Percentiles rank a stretch among this genome's conserved stretches.
These are phyloP conservation scores for Cucumis melo DNA, from an alignment of 306 rosid genomes.

Conservation along the genomic window DNA sequence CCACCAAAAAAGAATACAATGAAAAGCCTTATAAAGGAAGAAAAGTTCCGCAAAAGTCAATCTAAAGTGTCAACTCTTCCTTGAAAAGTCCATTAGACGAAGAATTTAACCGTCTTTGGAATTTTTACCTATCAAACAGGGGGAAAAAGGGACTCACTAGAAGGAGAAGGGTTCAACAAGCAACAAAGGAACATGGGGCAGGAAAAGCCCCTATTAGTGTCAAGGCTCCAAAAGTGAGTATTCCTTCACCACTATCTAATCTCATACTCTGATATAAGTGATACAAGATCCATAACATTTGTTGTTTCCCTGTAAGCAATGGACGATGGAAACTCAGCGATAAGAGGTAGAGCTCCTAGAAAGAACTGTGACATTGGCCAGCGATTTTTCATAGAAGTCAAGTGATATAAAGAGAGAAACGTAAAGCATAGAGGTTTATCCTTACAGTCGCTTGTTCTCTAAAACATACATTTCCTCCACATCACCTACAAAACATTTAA, in stretches of 20 bases:
- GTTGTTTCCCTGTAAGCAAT: neutral
- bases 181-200: neutral
- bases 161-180: neutral
- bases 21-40: too few relatives aligned
- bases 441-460: neutral
- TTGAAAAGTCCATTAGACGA: neutral
- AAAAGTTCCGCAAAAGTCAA: too few relatives aligned
- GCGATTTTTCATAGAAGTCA: neutral
- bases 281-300: neutral
- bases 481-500: neutral
- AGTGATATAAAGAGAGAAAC: neutral
- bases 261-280: neutral
- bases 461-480: neutral
- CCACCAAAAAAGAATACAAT: too few relatives aligned
- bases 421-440: neutral
- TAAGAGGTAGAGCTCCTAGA: neutral
- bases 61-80: too few relatives aligned
- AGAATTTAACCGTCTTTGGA: neutral
- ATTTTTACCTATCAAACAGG: neutral
- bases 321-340: neutral
- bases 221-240: neutral
- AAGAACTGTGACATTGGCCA: neutral
- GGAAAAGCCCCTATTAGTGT: neutral
- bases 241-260: neutral
- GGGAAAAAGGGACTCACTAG: neutral